Evolutionary conservation across 257 asterid genomes (phyloP).

Genomic region (Rehmannia glutinosa): DNA sequence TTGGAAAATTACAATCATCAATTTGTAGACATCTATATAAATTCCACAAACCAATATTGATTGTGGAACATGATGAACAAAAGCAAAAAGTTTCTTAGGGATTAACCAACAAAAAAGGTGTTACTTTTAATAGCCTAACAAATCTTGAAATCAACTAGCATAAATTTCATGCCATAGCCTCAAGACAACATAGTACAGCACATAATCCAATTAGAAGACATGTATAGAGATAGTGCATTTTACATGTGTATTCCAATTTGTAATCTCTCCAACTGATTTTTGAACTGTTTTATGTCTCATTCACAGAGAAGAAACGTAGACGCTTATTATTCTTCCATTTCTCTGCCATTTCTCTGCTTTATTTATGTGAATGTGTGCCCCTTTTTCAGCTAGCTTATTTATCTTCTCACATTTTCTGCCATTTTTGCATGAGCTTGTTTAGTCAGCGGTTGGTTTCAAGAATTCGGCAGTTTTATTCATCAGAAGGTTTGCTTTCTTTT

Average conservation of each 20-base stretch:
- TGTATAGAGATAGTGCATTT: conserved; percentile 13
- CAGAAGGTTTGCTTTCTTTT: background rate
- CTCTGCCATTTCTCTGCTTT: too few relatives aligned
- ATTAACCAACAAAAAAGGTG: too few relatives aligned
- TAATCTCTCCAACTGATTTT: background rate
- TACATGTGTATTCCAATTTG: conserved; percentile 23
- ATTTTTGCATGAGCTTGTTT: background rate
- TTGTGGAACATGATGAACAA: too few relatives aligned
- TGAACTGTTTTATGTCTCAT: conserved; percentile 10
- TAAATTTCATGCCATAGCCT: background rate
- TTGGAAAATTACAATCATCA: too few relatives aligned
- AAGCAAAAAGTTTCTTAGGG: too few relatives aligned
- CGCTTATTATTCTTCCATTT: too few relatives aligned
- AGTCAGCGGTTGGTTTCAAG: too few relatives aligned
- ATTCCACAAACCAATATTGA: too few relatives aligned
- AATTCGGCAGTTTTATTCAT: background rate
- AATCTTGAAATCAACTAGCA: background rate
- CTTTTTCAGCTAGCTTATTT: background rate
- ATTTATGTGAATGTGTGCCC: background rate
- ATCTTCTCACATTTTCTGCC: background rate
- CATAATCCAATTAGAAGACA: background rate
- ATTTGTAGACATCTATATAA: too few relatives aligned
- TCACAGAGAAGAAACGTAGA: too few relatives aligned
- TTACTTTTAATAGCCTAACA: too few relatives aligned
- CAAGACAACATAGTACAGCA: background rate